These are phyloP conservation scores for Kwoniella sp. DNA, from an alignment of 768 basidiomycete genomes.

Conservation along the genomic window DNA sequence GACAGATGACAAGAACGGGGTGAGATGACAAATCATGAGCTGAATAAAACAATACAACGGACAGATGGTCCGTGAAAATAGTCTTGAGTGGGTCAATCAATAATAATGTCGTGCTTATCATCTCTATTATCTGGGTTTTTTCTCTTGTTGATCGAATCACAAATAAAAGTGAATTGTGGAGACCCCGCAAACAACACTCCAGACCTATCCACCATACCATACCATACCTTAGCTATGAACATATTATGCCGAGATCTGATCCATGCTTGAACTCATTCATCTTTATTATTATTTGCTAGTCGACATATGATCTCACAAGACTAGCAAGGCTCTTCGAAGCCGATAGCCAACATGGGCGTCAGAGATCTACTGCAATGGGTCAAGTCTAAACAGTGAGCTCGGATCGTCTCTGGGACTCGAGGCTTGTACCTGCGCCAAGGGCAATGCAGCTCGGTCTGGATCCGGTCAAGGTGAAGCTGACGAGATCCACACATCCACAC, in stretches of 20 bases:
- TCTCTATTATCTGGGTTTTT: neutral
- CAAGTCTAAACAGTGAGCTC: constrained; percentile 40
- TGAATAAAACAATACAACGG: no score
- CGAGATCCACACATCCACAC: neutral
- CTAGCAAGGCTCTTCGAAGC: neutral
- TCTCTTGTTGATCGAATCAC: constrained; percentile 2
- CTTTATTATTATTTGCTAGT: no score
- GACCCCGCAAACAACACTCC: constrained; percentile 9
- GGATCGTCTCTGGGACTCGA: no score
- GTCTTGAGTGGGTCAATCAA: neutral
- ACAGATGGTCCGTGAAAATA: no score
- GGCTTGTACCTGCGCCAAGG: no score
- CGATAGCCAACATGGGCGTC: constrained; percentile 42
- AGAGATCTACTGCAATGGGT: constrained; percentile 40
- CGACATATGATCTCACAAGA: neutral
- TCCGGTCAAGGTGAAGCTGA: no score
- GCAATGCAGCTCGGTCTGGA: no score
- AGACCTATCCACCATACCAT: neutral
- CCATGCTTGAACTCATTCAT: no score
- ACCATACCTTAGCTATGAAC: no score
- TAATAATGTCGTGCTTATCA: constrained; percentile 5
- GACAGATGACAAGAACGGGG: no score
- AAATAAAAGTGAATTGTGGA: neutral
- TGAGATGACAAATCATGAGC: no score
- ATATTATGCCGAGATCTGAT: no score